A percentile compares a stretch with the other conserved stretches of the same genome.
Conservation (phyloP, 805 yeast species). For the Wickerhamomyces pijperi region DNA sequence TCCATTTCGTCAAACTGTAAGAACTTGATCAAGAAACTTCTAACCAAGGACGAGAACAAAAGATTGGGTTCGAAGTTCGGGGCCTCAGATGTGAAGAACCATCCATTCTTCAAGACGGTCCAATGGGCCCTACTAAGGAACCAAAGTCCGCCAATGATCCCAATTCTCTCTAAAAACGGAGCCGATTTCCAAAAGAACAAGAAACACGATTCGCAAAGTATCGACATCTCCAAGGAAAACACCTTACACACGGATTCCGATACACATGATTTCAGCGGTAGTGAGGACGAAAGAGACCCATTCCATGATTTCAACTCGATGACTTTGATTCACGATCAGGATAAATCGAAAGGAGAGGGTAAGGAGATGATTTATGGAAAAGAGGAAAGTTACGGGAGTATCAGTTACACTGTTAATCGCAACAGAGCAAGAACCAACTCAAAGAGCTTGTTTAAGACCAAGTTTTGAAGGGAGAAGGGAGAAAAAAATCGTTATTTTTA, state of each 20-base stretch:
- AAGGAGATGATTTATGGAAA: constrained; percentile 38
- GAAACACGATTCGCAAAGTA: constrained; percentile 12
- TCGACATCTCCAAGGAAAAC: constrained; percentile 20
- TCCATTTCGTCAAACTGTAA: constrained; percentile 67
- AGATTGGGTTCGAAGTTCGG: constrained; percentile 89
- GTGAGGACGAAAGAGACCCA: constrained; percentile 31
- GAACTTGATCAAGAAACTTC: constrained; percentile 64
- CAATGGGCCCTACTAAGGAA: constrained; percentile 95
- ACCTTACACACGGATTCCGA: constrained; percentile 3
- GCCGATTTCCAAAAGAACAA: constrained; percentile 33
- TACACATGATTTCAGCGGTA: neutral
- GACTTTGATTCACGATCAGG: constrained; percentile 68
- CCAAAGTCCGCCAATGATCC: constrained; percentile 93
- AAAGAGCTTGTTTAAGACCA: constrained; percentile 21
- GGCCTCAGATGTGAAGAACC: constrained; percentile 88
- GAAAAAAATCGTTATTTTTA: too few species aligned
- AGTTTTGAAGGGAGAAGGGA: too few species aligned
- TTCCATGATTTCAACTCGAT: constrained; percentile 79
- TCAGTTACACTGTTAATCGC: constrained; percentile 26
- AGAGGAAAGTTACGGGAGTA: constrained; percentile 28
- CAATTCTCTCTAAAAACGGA: constrained; percentile 52
- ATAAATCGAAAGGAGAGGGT: constrained; percentile 23
- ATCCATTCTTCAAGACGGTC: constrained; percentile 79
- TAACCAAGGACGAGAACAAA: constrained; percentile 81
- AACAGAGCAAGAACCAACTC: constrained; percentile 29